Base-by-base conservation (phyloP, 1,284 basidiomycete species). In the Phellinidium pouzarii region DNA sequence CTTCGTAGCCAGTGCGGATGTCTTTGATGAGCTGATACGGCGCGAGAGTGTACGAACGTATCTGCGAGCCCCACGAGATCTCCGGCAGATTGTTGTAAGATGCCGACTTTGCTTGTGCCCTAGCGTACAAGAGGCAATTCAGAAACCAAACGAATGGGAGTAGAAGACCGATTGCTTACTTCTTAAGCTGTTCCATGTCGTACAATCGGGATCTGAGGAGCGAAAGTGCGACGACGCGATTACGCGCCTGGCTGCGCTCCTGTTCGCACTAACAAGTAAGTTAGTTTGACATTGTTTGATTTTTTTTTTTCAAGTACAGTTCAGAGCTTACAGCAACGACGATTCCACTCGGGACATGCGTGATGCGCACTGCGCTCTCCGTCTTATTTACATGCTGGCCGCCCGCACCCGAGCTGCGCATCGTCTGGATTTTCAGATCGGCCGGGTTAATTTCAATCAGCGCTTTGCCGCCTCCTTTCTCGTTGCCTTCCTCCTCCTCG, bases 361-460 rank as follows among this genome's bases (percentile, higher is more conserved):
- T 80, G 12, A 84, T 65, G 2, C 80, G 73, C 6, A 84, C 76
- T 1, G 81, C 81, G 1, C 78, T 80, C 61, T 84, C 81, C 0
- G 80, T 82, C 59, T 76, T 75, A 66, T 84, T 84, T 55, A 84
- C 81, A 66, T 82, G 80, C 70, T 79, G 62, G 5, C 81, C 81
- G 23, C 81, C 81, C 1, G 80, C 79, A 9, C 81, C 81, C 26
- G 78, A 62, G 0, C 78, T 72, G 5, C 80, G 67, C 78, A 82
- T 80, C 26, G 79, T 76, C 51, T 82, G 79, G 14, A 72, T 67
- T 59, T 72, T 76, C 58, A 82, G 77, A 55, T 84, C 81, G 61
- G 78, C 79, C 17, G 73, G 72, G 58, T 81, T 75, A 14, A 52
- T 70, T 22, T 78, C 56, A 54, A 65, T 68, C 54, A 65, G 62